phyloP scores from a whole-genome alignment of 345 rosid genomes.

The Murraya koenigii region DNA sequence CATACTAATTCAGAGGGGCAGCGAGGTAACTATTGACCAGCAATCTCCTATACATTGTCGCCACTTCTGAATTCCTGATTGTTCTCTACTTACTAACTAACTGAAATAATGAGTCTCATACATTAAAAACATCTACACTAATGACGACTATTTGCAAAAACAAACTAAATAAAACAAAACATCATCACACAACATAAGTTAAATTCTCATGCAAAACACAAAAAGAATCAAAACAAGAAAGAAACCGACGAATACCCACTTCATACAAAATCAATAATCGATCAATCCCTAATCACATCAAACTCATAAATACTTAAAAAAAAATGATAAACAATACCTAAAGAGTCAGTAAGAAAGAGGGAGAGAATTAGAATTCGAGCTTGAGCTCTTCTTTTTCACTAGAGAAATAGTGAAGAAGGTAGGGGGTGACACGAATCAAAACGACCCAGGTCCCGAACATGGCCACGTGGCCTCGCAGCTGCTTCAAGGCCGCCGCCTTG shows the following conservation, averaged over 20 bases:
- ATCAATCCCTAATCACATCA: background rate
- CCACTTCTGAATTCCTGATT: background rate
- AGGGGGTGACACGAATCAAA: conserved; percentile 64
- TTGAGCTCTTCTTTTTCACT: conserved; percentile 69
- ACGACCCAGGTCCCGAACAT: conserved; percentile 68
- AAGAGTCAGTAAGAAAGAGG: background rate
- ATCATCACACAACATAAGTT: background rate
- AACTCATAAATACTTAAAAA: background rate
- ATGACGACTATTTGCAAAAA: background rate
- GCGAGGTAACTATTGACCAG: background rate
- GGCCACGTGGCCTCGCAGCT: conserved; percentile 54
- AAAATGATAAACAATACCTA: conserved; percentile 19
- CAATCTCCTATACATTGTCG: background rate
- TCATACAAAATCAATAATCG: background rate
- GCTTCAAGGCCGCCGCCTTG: conserved; percentile 79
- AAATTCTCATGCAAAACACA: background rate
- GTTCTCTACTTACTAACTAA: background rate
- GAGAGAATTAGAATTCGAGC: conserved; percentile 51
- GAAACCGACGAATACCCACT: background rate
- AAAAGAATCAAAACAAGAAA: background rate
- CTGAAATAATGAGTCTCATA: background rate
- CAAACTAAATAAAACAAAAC: too few relatives aligned
- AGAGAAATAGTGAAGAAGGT: conserved; percentile 63
- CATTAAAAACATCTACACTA: background rate
- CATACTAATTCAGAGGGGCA: background rate